phyloP scores from a whole-genome alignment of 2,329 filamentous ascomycete species.

The Parastagonospora avenae region DNA sequence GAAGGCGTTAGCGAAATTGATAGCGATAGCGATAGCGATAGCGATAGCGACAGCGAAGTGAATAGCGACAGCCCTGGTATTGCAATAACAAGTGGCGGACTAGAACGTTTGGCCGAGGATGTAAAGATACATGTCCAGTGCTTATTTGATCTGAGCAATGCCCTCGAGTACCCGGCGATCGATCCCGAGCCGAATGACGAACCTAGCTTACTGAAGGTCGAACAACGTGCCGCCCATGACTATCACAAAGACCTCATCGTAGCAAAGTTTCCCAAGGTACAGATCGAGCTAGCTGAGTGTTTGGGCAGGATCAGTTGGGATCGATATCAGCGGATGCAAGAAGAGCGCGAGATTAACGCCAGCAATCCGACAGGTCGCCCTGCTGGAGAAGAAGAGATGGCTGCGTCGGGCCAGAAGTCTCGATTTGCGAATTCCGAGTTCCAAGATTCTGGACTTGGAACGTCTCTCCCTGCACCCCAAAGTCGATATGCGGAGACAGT shows the following conservation, averaged over 20 bases:
- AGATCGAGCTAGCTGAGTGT: conserved; percentile 5
- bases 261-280: conserved; percentile 20
- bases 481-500: conserved; percentile 22
- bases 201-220: conserved; percentile 1
- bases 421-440: conserved; percentile 17
- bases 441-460: conserved; percentile 27
- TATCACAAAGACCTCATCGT: conserved; percentile 23
- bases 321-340: conserved; percentile 24
- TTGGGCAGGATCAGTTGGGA: conserved; percentile 27
- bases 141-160: conserved; percentile 19
- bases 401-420: conserved; percentile 6
- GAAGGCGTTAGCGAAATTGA: background rate
- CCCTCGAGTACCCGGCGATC: conserved; percentile 22
- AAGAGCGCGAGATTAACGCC: conserved; percentile 10
- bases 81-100: background rate
- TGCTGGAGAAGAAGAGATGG: background rate
- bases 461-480: conserved; percentile 11
- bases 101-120: conserved; percentile 1
- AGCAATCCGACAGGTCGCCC: background rate
- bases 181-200: conserved; percentile 15
- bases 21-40: conserved; percentile 13
- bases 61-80: background rate
- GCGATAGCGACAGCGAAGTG: background rate
- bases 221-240: conserved; percentile 18
- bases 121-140: conserved; percentile 19